These are phyloP conservation scores for Pseudogymnoascus sp. DNA, from an alignment of 2,329 filamentous ascomycete species.

Conservation along the genomic window DNA sequence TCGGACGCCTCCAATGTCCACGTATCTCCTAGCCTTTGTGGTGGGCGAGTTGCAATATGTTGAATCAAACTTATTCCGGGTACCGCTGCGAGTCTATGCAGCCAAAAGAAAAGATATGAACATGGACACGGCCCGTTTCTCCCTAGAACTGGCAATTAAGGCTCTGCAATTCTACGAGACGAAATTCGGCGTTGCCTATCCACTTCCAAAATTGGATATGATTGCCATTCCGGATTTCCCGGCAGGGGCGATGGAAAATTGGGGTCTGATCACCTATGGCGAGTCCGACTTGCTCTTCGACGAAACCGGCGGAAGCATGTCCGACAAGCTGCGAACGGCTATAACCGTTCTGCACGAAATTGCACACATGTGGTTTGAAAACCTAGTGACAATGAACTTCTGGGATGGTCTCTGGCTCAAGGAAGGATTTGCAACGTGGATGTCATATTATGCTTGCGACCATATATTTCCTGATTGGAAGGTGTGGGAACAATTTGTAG, in stretches of 20 bases:
- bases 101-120: slow-evolving; percentile 39
- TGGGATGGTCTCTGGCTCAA: slow-evolving; percentile 70
- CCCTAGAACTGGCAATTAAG: slow-evolving; percentile 56
- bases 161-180: slow-evolving; percentile 65
- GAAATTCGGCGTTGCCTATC: slow-evolving; percentile 59
- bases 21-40: slow-evolving; percentile 64
- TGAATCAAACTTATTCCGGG: slow-evolving; percentile 59
- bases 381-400: slow-evolving; percentile 68
- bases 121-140: background rate
- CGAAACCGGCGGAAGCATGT: slow-evolving; percentile 53
- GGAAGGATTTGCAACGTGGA: slow-evolving; percentile 39
- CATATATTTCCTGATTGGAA: too few relatives aligned
- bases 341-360: slow-evolving; percentile 61
- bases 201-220: slow-evolving; percentile 70
- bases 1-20: slow-evolving; percentile 63
- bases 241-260: slow-evolving; percentile 68
- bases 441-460: too few relatives aligned
- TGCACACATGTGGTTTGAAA: slow-evolving; percentile 70
- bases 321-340: background rate
- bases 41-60: slow-evolving; percentile 63
- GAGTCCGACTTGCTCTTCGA: slow-evolving; percentile 60
- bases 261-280: slow-evolving; percentile 64
- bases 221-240: slow-evolving; percentile 59
- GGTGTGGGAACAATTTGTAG: too few relatives aligned
- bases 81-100: slow-evolving; percentile 62